Conservation (phyloP, 192 early-diverging fungal genomes). For the Chytriomyces hyalinus region DNA sequence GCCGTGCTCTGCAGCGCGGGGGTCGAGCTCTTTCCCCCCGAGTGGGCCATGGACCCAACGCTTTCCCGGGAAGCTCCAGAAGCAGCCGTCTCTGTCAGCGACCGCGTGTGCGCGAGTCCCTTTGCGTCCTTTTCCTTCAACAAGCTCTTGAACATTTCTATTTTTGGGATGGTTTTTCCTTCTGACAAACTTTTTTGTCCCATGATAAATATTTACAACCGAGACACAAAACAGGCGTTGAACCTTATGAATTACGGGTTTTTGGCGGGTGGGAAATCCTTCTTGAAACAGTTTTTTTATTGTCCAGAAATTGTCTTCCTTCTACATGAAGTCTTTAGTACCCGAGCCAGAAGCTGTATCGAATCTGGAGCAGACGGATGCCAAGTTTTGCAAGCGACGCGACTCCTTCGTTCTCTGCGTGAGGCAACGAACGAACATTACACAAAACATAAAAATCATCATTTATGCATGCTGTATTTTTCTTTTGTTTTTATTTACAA, state of each 20-base stretch:
- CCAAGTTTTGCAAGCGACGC: slow-evolving; percentile 23
- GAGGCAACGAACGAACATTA: not conserved
- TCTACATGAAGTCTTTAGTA: slow-evolving; percentile 17
- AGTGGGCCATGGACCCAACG: not conserved
- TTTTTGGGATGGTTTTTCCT: too few species aligned
- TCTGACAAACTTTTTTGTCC: too few species aligned
- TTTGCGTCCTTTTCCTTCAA: too few species aligned
- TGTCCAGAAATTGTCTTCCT: too few species aligned
- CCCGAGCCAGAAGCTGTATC: not conserved
- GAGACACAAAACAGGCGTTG: too few species aligned
- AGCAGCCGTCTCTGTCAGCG: not conserved
- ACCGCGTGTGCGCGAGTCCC: not conserved
- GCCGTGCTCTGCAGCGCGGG: not conserved
- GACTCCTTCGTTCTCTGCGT: slow-evolving; percentile 23
- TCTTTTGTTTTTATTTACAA: not conserved
- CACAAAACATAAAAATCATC: not conserved
- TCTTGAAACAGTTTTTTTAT: too few species aligned
- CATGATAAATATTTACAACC: too few species aligned
- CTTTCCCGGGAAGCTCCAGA: not conserved
- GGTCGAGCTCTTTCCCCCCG: not conserved
- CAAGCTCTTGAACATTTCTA: too few species aligned
- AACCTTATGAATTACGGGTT: too few species aligned
- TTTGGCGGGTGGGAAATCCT: too few species aligned
- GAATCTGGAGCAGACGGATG: not conserved
- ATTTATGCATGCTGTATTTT: not conserved